Evolutionary conservation across 1,139 yeast species (phyloP), one percentile per base, ranked within the genome.

Genomic region (Kazachstania sp.): DNA sequence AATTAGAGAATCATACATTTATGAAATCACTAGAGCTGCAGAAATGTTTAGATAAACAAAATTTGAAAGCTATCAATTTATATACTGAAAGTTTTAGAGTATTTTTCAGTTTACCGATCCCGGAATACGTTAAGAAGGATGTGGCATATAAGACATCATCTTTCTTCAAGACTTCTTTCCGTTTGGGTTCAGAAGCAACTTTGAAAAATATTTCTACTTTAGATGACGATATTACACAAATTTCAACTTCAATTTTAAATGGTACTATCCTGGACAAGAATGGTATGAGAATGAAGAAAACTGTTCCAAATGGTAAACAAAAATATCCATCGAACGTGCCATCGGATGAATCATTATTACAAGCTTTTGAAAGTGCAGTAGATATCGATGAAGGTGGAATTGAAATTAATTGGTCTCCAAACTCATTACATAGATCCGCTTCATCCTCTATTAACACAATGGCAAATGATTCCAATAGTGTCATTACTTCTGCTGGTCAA

Each of bases 61-160:
- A 58, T 35, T 44, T 58, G 13, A 48, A 49, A 35, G 56, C 51
- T 39, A 40, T 59, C 19, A 50, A 54, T 40, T 49, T 61, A 23
- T 54, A 60, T 41, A 58, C 63, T 3, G 66, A 61, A 46, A 63
- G 64, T 18, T 56, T 60, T 32, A 52, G 59, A 43, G 46, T 60
- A 2, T 61, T 57, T 31, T 61, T 59, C 43, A 52, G 55, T 37
- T 46, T 60, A 26, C 62, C 61, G 1, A 52, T 52, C 34, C 49
- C 54, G 12, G 48, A 49, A 19, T 47, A 45, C n/a, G 37, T 55
- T 9, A 52, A 51, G 16, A 49, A 54, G 35, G 49, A 48, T 12
- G 49, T 57, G 3, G 56, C 63, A 9, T 38, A 41, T 12, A 49
- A 50, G 37, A 54, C 59, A 2, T 55, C 59, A 1, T 51, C 49